Evolutionary conservation across 768 basidiomycete genomes (phyloP).

Genomic region (Imleria badia): DNA sequence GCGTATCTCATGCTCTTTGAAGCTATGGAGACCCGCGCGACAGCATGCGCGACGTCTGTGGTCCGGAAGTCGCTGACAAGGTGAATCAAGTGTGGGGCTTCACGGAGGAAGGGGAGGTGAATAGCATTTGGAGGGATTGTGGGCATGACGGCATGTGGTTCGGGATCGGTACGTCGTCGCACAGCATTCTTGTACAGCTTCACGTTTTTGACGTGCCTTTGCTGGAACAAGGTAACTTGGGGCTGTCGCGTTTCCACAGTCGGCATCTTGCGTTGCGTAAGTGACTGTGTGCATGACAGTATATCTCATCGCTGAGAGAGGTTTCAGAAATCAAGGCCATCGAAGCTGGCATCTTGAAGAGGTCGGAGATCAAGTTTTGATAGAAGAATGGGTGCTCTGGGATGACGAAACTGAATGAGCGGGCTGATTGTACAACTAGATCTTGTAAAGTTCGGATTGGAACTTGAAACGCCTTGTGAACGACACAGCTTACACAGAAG

Average conservation of each 20-base stretch:
- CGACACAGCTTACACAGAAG: background rate
- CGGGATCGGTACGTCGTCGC: constrained; percentile 22
- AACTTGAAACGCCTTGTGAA: background rate
- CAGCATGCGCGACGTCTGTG: constrained; percentile 44
- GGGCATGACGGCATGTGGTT: constrained; percentile 39
- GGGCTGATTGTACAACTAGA: background rate
- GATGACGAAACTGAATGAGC: background rate
- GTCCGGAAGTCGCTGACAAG: constrained; percentile 43
- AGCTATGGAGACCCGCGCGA: constrained; percentile 49
- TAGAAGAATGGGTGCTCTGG: background rate
- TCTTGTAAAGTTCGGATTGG: background rate
- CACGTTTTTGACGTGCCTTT: background rate
- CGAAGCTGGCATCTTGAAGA: constrained; percentile 28
- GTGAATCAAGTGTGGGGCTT: constrained; percentile 60
- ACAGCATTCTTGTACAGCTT: background rate
- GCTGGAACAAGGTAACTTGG: constrained; percentile 21
- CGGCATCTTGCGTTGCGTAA: constrained; percentile 31
- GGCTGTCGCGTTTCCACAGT: constrained; percentile 29
- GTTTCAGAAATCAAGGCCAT: constrained; percentile 31
- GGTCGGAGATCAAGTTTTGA: constrained; percentile 22
- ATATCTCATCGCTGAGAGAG: background rate
- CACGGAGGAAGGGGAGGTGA: constrained; percentile 60
- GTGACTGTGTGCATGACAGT: constrained; percentile 3
- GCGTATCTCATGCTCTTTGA: background rate
- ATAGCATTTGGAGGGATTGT: constrained; percentile 35